Conservation (phyloP, 164 flowering plant genomes). For the Cinnamomum chago region DNA sequence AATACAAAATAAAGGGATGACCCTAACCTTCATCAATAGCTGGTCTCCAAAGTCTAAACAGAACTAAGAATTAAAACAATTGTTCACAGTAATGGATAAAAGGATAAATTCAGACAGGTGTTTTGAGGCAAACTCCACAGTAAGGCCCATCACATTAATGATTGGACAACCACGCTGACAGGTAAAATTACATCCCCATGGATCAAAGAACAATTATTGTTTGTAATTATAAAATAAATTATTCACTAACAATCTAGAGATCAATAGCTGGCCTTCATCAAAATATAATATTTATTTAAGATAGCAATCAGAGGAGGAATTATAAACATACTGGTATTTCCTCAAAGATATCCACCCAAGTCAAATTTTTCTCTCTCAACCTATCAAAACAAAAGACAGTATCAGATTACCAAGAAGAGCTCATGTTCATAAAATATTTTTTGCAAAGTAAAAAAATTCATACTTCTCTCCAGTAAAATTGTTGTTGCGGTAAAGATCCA, state of each 20-base stretch:
- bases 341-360: slow-evolving; percentile 99
- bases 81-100: background rate
- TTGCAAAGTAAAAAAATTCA: background rate
- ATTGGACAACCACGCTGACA: background rate
- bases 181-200: background rate
- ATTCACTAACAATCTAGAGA: background rate
- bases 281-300: too few relatives aligned
- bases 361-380: slow-evolving; percentile 88
- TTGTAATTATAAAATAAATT: background rate
- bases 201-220: background rate
- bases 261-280: too few relatives aligned
- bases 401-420: background rate
- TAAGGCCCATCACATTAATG: background rate
- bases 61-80: background rate
- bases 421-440: background rate
- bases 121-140: background rate
- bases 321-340: slow-evolving; percentile 83
- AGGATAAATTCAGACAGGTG: too few relatives aligned
- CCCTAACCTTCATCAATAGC: background rate
- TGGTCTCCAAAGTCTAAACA: background rate
- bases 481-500: slow-evolving; percentile 84
- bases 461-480: slow-evolving; percentile 97
- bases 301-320: slow-evolving; percentile 2
- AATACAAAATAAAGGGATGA: background rate
- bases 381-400: slow-evolving; percentile 34